phyloP scores from a whole-genome alignment of 2,329 filamentous ascomycete genomes.

The Ophiostoma tasmaniense region DNA sequence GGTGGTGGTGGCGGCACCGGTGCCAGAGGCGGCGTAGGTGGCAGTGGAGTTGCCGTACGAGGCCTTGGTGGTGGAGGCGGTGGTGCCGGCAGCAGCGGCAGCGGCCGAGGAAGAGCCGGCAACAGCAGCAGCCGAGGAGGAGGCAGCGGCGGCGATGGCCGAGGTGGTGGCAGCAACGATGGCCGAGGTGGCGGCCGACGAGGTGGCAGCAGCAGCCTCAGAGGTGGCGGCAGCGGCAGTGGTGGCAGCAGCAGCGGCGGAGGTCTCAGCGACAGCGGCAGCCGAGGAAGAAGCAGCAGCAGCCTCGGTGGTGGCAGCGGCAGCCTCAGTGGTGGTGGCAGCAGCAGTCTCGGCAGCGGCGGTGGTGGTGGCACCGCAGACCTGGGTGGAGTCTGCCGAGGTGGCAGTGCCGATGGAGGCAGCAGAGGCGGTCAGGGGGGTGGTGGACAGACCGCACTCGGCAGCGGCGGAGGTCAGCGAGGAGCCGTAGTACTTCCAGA shows the following conservation, averaged over 20 bases:
- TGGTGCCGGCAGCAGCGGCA: background rate
- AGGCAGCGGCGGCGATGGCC: conserved; percentile 7
- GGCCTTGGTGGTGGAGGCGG: background rate
- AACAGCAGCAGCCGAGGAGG: background rate
- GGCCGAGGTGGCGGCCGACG: background rate
- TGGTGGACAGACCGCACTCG: conserved; percentile 25
- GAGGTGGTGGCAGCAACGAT: conserved; percentile 7
- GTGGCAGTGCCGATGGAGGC: conserved; percentile 20
- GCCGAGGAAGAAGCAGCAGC: background rate
- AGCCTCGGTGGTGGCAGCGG: background rate
- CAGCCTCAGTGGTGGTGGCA: conserved; percentile 4
- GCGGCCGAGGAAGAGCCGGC: background rate
- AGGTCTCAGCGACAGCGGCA: background rate
- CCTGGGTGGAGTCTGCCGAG: conserved; percentile 9
- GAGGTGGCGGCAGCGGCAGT: conserved; percentile 14
- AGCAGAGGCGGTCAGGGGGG: conserved; percentile 21
- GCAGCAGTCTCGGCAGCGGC: conserved; percentile 11
- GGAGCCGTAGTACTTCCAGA: conserved; percentile 35
- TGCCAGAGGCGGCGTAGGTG: conserved; percentile 2
- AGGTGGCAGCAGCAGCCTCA: background rate
- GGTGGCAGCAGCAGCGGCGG: conserved; percentile 2
- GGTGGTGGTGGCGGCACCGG: conserved; percentile 11
- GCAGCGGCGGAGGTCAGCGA: conserved; percentile 26
- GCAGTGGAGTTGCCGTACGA: background rate
- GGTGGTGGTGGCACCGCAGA: background rate